These are phyloP conservation scores for Houttuynia cordata DNA, from an alignment of 164 flowering plant genomes.

Conservation along the genomic window DNA sequence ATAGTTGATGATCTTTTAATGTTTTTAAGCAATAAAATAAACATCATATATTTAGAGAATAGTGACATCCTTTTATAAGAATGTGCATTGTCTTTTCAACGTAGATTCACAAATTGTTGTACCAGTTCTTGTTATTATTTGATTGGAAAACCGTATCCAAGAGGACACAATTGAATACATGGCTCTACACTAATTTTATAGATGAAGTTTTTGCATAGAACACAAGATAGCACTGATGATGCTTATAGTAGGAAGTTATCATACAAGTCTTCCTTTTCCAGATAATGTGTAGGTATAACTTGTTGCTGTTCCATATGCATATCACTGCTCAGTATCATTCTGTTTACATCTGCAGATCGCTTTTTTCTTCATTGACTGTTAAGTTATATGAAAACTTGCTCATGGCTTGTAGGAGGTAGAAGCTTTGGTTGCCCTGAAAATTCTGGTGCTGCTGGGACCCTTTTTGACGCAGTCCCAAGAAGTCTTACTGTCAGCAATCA, in stretches of 20 bases:
- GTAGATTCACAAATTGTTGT: too few species aligned
- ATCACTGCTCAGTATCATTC: not conserved
- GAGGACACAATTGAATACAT: not conserved
- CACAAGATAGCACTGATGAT: too few species aligned
- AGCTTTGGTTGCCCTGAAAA: constrained; percentile 80
- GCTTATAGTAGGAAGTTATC: too few species aligned
- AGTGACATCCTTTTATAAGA: too few species aligned
- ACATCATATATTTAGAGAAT: not conserved
- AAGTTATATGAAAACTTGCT: not conserved
- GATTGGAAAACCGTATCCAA: not conserved
- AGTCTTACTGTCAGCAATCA: constrained; percentile 70
- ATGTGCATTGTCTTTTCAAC: not conserved
- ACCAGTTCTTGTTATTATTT: not conserved
- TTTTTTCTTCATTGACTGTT: not conserved
- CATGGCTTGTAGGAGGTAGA: constrained; percentile 55
- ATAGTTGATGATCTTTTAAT: not conserved
- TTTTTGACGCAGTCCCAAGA: constrained; percentile 85
- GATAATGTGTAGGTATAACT: too few species aligned
- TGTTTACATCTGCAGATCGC: not conserved
- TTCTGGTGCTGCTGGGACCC: constrained; percentile 94
- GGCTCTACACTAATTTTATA: not conserved
- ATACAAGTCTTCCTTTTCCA: too few species aligned
- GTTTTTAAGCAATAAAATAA: not conserved
- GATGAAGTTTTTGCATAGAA: too few species aligned
- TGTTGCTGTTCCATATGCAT: not conserved